Evolutionary conservation across 78 protist genomes (phyloP).

Genomic region (Chrysochromulina parva): DNA sequence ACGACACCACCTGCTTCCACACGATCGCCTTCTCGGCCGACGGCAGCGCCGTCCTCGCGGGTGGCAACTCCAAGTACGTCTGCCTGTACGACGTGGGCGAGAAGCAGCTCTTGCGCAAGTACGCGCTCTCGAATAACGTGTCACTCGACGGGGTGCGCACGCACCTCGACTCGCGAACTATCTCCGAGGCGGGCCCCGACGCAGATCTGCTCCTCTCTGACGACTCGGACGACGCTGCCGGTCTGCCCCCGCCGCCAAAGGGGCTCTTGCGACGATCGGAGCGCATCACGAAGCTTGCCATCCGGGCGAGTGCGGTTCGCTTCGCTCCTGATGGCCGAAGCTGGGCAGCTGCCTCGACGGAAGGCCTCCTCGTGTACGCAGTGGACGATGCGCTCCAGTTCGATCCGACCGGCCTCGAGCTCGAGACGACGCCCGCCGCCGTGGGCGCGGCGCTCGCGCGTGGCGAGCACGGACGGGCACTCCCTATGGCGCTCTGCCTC

Average conservation of each 20-base stretch:
- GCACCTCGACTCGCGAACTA: slow-evolving; percentile 41
- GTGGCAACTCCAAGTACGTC: slow-evolving; percentile 81
- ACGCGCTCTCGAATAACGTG: slow-evolving; percentile 18
- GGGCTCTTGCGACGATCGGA: neutral
- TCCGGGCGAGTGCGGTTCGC: slow-evolving; percentile 26
- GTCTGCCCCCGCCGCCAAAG: neutral
- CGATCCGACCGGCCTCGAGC: slow-evolving; percentile 85
- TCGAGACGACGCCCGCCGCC: slow-evolving; percentile 77
- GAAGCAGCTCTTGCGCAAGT: slow-evolving; percentile 49
- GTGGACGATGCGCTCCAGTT: slow-evolving; percentile 75
- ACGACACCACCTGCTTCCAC: neutral
- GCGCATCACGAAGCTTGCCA: slow-evolving; percentile 56
- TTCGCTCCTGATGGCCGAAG: slow-evolving; percentile 44
- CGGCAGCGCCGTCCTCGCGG: slow-evolving; percentile 74
- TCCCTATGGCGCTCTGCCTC: slow-evolving; percentile 79
- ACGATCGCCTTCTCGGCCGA: slow-evolving; percentile 67
- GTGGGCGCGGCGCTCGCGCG: slow-evolving; percentile 7
- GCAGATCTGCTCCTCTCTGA: slow-evolving; percentile 28
- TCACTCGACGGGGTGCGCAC: slow-evolving; percentile 80
- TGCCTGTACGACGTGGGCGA: slow-evolving; percentile 79
- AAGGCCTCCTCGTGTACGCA: slow-evolving; percentile 87
- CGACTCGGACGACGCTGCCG: slow-evolving; percentile 55
- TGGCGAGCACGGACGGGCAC: slow-evolving; percentile 57
- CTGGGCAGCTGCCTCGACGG: slow-evolving; percentile 70
- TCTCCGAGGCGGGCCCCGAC: slow-evolving; percentile 24